These are phyloP conservation scores for Diversispora eburnea DNA, from an alignment of 192 early-diverging fungal genomes.

Conservation along the genomic window DNA sequence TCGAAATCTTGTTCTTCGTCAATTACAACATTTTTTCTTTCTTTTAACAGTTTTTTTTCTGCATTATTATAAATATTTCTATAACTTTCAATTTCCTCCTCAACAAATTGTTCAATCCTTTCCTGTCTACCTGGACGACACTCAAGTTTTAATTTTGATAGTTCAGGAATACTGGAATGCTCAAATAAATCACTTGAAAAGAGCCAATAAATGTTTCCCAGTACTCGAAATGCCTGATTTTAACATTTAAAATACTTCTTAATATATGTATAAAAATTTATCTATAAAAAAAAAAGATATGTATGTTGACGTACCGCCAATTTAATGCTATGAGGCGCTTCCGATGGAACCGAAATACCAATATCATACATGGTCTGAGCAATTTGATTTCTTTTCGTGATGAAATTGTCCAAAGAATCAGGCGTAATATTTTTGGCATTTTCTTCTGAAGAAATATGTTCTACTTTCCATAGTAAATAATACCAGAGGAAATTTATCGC, in stretches of 20 bases:
- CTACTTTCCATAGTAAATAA: conserved; percentile 37
- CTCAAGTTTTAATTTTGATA: conserved; percentile 31
- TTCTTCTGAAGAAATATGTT: neutral
- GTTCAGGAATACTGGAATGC: conserved; percentile 1
- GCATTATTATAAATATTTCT: conserved; percentile 30
- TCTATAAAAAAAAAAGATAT: neutral
- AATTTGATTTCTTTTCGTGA: conserved; percentile 16
- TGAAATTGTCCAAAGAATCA: neutral
- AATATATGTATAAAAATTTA: neutral
- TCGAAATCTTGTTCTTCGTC: conserved; percentile 2
- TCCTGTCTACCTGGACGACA: conserved; percentile 37
- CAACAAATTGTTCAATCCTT: conserved; percentile 39
- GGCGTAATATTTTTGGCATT: neutral
- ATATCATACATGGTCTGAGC: conserved; percentile 16
- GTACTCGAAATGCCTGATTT: conserved; percentile 38
- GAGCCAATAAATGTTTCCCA: conserved; percentile 49
- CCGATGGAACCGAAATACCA: neutral
- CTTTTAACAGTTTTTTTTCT: conserved; percentile 12
- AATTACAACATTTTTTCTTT: conserved; percentile 19
- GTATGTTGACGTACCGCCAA: conserved; percentile 6
- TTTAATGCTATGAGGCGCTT: neutral
- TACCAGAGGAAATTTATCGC: conserved; percentile 35
- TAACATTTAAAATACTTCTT: neutral
- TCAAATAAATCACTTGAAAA: conserved; percentile 51
- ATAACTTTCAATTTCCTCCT: conserved; percentile 34